These are phyloP conservation scores for Lactarius evosmus DNA, from an alignment of 768 basidiomycete species.

Conservation along the genomic window DNA sequence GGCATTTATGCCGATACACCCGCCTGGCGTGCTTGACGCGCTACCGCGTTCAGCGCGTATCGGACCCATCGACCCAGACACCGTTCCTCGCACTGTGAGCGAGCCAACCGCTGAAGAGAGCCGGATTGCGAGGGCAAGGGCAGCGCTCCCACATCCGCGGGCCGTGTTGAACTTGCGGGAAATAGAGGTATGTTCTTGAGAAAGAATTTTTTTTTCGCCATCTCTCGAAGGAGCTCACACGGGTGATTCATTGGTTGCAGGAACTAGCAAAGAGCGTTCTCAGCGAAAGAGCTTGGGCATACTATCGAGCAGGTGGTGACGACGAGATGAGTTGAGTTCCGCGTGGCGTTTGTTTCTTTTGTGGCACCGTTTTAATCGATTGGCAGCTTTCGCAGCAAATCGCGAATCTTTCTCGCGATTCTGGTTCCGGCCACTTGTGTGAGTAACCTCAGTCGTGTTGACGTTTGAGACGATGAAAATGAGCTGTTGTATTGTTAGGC, in stretches of 20 bases:
- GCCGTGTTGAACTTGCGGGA: conserved; percentile 34
- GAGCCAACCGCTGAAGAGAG: conserved; percentile 33
- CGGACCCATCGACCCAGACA: conserved; percentile 32
- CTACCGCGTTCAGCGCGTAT: conserved; percentile 32
- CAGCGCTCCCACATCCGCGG: conserved; percentile 29
- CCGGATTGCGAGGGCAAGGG: conserved; percentile 31
- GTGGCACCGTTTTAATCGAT: conserved; percentile 12
- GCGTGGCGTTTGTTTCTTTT: background rate
- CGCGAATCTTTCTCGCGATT: conserved; percentile 38
- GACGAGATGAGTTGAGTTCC: conserved; percentile 30
- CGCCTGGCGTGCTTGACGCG: conserved; percentile 26
- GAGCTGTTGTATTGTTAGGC: conserved; percentile 19
- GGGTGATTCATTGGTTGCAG: conserved; percentile 14
- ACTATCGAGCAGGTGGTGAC: conserved; percentile 34
- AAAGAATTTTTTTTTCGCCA: background rate
- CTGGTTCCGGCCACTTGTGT: conserved; percentile 87
- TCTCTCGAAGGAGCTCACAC: conserved; percentile 1
- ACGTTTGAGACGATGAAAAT: background rate
- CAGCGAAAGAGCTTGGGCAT: conserved; percentile 33
- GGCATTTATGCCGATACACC: conserved; percentile 27
- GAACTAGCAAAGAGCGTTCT: conserved; percentile 32
- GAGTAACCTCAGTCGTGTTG: background rate
- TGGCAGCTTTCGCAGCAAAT: conserved; percentile 30
- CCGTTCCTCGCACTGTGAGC: conserved; percentile 26
- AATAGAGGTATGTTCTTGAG: conserved; percentile 28